phyloP scores from a whole-genome alignment of 441 rosid genomes.

The Erodium moschatum region DNA sequence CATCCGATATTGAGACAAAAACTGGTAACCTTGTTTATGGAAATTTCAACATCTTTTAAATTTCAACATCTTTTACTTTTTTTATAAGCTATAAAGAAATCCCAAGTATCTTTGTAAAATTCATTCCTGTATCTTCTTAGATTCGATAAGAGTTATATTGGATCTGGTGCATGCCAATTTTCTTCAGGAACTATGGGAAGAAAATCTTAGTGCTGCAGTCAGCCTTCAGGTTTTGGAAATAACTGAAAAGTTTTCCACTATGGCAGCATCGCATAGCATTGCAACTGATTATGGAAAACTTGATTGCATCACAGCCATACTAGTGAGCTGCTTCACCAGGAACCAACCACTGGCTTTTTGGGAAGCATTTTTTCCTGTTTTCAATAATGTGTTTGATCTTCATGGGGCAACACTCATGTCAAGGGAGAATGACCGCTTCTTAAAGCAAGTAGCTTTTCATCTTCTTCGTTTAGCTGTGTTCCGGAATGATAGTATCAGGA shows the following conservation, averaged over 20 bases:
- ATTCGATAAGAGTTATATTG: slow-evolving; percentile 9
- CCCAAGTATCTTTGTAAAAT: slow-evolving; percentile 6
- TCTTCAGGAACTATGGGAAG: slow-evolving; percentile 98
- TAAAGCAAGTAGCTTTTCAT: slow-evolving; percentile 95
- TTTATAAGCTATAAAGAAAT: slow-evolving; percentile 11
- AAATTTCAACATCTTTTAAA: slow-evolving; percentile 11
- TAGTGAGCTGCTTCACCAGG: slow-evolving; percentile 83
- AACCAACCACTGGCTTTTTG: slow-evolving; percentile 91
- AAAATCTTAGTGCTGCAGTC: slow-evolving; percentile 92
- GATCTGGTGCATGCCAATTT: slow-evolving; percentile 25
- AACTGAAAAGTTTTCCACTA: slow-evolving; percentile 73
- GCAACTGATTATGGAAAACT: slow-evolving; percentile 98
- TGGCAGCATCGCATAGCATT: slow-evolving; percentile 86
- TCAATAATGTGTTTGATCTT: slow-evolving; percentile 69
- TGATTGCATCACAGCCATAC: slow-evolving; percentile 80
- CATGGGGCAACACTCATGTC: slow-evolving; percentile 97
- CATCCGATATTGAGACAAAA: slow-evolving; percentile 95
- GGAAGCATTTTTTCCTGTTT: slow-evolving; percentile 81
- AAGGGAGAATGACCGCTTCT: slow-evolving; percentile 97
- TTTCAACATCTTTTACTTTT: no score
- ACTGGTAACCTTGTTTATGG: slow-evolving; percentile 42
- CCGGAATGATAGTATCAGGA: slow-evolving; percentile 86
- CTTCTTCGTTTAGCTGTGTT: slow-evolving; percentile 92
- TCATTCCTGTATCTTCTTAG: slow-evolving; percentile 11
- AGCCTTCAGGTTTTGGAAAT: slow-evolving; percentile 98